phyloP scores from a whole-genome alignment of 345 rosid species.

The Kernera saxatilis region DNA sequence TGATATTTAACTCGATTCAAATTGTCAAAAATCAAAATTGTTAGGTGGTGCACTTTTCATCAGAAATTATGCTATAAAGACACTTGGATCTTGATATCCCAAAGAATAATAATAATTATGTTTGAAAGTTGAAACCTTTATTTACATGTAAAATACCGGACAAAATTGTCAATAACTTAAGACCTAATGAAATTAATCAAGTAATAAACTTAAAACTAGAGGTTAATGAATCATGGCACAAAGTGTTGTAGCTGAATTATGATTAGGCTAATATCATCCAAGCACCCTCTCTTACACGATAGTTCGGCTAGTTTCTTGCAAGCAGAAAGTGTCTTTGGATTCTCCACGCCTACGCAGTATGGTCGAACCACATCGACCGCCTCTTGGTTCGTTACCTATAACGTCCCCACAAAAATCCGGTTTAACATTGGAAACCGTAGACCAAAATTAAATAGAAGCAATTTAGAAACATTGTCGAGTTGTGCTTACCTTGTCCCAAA shows the following conservation, averaged over 20 bases:
- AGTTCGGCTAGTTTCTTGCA: slow-evolving; percentile 78
- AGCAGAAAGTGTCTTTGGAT: slow-evolving; percentile 44
- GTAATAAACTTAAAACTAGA: neutral
- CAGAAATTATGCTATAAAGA: neutral
- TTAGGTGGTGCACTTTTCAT: neutral
- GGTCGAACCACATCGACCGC: slow-evolving; percentile 74
- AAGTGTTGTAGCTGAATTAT: slow-evolving; percentile 47
- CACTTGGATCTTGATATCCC: neutral
- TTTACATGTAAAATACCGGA: neutral
- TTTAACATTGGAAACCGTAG: slow-evolving; percentile 5
- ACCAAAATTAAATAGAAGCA: neutral
- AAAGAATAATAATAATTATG: neutral
- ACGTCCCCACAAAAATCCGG: neutral
- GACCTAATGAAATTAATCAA: slow-evolving; percentile 4
- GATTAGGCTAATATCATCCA: slow-evolving; percentile 76
- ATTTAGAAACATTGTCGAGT: neutral
- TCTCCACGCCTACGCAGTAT: slow-evolving; percentile 35
- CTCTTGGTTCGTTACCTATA: slow-evolving; percentile 83
- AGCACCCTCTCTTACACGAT: slow-evolving; percentile 64
- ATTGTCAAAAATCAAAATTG: neutral
- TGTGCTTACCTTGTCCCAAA: slow-evolving; percentile 83
- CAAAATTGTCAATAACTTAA: slow-evolving; percentile 8
- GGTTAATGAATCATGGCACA: slow-evolving; percentile 20
- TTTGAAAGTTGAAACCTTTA: slow-evolving; percentile 4
- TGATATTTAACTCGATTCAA: neutral